A percentile compares a stretch with the other conserved stretches of the same genome.
phyloP scores from a whole-genome alignment of 108 stramenopile genomes.

The Pseudonitzschia delicatissima region DNA sequence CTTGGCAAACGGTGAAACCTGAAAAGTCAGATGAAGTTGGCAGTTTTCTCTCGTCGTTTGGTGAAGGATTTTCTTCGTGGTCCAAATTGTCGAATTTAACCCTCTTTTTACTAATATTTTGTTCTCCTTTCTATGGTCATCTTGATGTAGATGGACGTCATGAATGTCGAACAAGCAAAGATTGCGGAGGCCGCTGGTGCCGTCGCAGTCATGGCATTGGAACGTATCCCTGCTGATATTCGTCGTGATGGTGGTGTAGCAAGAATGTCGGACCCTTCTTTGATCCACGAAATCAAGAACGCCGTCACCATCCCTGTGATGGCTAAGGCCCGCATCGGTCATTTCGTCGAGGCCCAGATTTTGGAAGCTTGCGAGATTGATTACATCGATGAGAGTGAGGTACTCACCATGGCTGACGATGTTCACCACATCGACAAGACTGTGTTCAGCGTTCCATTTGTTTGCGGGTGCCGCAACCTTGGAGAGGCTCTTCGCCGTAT shows the following conservation, averaged over 20 bases:
- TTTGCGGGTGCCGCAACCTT: constrained; percentile 98
- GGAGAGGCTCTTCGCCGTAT: constrained; percentile 97
- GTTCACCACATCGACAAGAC: constrained; percentile 99
- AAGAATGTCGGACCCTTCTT: constrained; percentile 96
- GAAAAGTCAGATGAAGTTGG: too few relatives aligned
- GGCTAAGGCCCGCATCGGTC: constrained; percentile 99
- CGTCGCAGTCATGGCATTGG: constrained; percentile 99
- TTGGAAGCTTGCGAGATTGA: constrained; percentile 97
- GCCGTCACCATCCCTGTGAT: constrained; percentile 99
- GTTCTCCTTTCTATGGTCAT: too few relatives aligned
- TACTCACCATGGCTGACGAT: constrained; percentile 99
- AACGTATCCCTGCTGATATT: constrained; percentile 99
- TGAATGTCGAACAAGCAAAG: constrained; percentile 94
- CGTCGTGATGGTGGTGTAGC: constrained; percentile 98
- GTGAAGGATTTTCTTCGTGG: neutral
- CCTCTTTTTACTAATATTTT: neutral
- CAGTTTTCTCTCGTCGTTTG: neutral
- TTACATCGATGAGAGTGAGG: constrained; percentile 99
- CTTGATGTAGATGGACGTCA: constrained; percentile 90
- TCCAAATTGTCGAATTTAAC: neutral
- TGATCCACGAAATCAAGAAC: constrained; percentile 98
- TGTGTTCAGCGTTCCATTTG: constrained; percentile 96
- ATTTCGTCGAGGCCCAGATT: constrained; percentile 99
- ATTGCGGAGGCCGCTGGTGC: constrained; percentile 98
- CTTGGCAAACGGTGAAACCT: too few relatives aligned